phyloP scores from a whole-genome alignment of 106 monocot genomes.

The Triglochin maritima region DNA sequence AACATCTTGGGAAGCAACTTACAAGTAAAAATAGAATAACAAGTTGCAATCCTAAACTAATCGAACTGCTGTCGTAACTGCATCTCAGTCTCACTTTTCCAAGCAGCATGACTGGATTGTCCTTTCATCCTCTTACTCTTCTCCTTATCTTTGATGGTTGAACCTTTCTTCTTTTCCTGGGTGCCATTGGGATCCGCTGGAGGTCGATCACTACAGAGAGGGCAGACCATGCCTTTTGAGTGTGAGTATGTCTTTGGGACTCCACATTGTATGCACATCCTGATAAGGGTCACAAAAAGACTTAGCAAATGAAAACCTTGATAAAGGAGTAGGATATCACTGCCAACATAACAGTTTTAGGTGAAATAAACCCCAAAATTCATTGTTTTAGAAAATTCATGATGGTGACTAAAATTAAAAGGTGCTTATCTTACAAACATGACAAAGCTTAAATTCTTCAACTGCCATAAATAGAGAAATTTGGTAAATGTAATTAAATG shows the following conservation, averaged over 20 bases:
- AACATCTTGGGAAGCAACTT: too few species aligned
- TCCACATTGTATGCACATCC: slow-evolving; percentile 86
- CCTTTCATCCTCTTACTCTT: slow-evolving; percentile 97
- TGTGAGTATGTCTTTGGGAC: slow-evolving; percentile 91
- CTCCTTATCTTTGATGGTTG: slow-evolving; percentile 81
- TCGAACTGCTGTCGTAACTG: slow-evolving; percentile 80
- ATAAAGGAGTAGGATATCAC: too few species aligned
- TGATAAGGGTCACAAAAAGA: slow-evolving; percentile 5
- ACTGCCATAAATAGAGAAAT: too few species aligned
- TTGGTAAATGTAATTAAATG: too few species aligned
- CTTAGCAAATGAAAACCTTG: too few species aligned
- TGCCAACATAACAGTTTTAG: too few species aligned
- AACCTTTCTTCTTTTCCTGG: slow-evolving; percentile 71
- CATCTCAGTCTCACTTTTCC: slow-evolving; percentile 99
- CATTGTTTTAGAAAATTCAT: too few species aligned
- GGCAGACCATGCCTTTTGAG: slow-evolving; percentile 64
- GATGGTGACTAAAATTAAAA: too few species aligned
- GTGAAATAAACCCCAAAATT: too few species aligned
- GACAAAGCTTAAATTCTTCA: too few species aligned
- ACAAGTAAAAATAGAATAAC: too few species aligned
- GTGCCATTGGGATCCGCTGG: slow-evolving; percentile 30
- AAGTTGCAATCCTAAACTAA: slow-evolving; percentile 7
- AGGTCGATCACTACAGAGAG: slow-evolving; percentile 70
- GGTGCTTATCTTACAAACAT: too few species aligned
- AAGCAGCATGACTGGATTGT: slow-evolving; percentile 76